Evolutionary conservation across 78 protist species (phyloP).

Genomic region (Speleostelium caveatum): DNA sequence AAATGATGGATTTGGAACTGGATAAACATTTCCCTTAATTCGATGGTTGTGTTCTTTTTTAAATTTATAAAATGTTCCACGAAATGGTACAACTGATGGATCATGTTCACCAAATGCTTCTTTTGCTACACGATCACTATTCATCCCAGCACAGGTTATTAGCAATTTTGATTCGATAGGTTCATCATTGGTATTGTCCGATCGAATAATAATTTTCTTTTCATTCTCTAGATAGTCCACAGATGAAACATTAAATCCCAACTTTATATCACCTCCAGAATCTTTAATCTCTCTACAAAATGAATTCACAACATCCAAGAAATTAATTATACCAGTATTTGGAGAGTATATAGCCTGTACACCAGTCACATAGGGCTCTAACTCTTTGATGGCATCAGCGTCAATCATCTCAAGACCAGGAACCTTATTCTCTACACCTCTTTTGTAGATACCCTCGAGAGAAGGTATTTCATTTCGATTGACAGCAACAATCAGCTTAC

Average conservation of each 20-base stretch:
- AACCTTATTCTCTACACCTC: conserved; percentile 85
- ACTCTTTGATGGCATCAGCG: neutral
- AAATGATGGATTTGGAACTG: conserved; percentile 70
- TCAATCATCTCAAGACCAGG: conserved; percentile 39
- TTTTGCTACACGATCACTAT: conserved; percentile 47
- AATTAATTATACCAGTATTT: conserved; percentile 81
- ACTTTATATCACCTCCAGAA: conserved; percentile 14
- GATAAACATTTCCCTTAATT: conserved; percentile 63
- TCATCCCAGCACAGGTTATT: conserved; percentile 81
- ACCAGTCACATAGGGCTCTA: conserved; percentile 67
- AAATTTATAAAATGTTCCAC: conserved; percentile 25
- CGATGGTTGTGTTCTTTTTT: conserved; percentile 20
- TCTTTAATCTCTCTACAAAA: conserved; percentile 21
- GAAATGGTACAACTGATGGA: conserved; percentile 51
- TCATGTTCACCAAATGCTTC: conserved; percentile 25
- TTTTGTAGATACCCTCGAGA: conserved; percentile 49
- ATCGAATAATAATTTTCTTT: neutral
- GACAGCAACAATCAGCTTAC: conserved; percentile 84
- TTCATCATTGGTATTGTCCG: neutral
- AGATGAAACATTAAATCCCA: conserved; percentile 30
- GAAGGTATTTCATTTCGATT: conserved; percentile 1
- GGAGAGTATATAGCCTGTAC: conserved; percentile 85
- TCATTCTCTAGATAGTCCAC: neutral
- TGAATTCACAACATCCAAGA: conserved; percentile 3
- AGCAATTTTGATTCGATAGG: conserved; percentile 5